Base-by-base conservation (phyloP, 805 yeast genomes). In the Candida corydali region DNA sequence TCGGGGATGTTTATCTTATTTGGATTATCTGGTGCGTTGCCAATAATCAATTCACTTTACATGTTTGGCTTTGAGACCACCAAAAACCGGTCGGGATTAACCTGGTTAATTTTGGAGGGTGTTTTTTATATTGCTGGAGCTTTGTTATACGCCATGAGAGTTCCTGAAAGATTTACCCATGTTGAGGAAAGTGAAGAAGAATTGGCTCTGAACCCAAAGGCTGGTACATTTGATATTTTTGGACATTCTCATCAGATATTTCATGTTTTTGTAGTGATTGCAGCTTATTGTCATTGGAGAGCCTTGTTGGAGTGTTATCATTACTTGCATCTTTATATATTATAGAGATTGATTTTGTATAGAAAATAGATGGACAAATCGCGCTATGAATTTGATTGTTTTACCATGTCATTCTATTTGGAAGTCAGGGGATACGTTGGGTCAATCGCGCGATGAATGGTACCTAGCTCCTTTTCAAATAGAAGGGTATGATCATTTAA, bases 201-300 rank as follows among this genome's bases (percentile, higher is more conserved):
- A 8, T 39, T 49, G 27, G 32, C 45, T 6, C 34, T 25, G 5
- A 35, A 41, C 20, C 46, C 51, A 2, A 12, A 39, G 8, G 39
- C 49, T 1, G 69, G 68, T 2, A 46, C 26, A 15, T 84, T 72
- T 53, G 95, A 86, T 47, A 50, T 76, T 8, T 70, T 76, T 58
- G 95, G 95, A 1, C 83, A 84, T 46, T 82, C 94, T 5, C 96
- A 87, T 55, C 96, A 87, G 52, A 70, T 87, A 8, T 86, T 87
- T 53, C 95, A 86, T 55, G 57, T 82, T 8, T 57, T 83, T 49
- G 95, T 86, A 6, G 88, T 86, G 0, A 46, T 79, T 9, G 95
- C 94, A 10, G 84, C 95, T 0, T 65, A 62, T 38, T 82, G 82
- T 39, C 96, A 88, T 59, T 76, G 82, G 57, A 65, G 49, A 37